Percentiles rank a stretch among this genome's conserved stretches.
Conservation (phyloP, 2,329 filamentous ascomycete genomes). For the Xylaria polymorpha region DNA sequence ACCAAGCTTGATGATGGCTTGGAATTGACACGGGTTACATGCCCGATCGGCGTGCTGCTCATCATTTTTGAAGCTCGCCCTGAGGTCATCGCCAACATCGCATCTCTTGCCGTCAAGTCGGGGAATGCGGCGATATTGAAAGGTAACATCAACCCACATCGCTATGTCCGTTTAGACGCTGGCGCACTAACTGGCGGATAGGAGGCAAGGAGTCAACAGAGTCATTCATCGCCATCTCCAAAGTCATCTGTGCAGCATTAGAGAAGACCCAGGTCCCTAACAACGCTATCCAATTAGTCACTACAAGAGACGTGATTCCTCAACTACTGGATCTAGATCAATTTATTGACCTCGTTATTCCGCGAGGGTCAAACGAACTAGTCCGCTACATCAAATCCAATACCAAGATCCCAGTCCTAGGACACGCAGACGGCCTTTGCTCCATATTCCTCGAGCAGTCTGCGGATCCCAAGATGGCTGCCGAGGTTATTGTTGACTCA, state of each 20-base stretch:
- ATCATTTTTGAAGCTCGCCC: slow-evolving; percentile 98
- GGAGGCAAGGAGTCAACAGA: slow-evolving; percentile 94
- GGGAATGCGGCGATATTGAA: slow-evolving; percentile 97
- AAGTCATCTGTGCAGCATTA: slow-evolving; percentile 83
- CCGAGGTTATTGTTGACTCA: slow-evolving; percentile 84
- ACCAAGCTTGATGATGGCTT: slow-evolving; percentile 89
- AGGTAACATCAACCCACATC: slow-evolving; percentile 58
- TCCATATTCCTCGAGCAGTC: slow-evolving; percentile 84
- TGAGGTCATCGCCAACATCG: slow-evolving; percentile 98
- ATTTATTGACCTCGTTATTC: slow-evolving; percentile 94
- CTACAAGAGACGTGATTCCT: slow-evolving; percentile 89
- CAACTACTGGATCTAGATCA: slow-evolving; percentile 87
- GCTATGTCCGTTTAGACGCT: background rate
- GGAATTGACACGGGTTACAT: slow-evolving; percentile 86
- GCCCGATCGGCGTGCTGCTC: slow-evolving; percentile 95
- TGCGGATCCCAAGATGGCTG: slow-evolving; percentile 77
- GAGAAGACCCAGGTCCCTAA: slow-evolving; percentile 80
- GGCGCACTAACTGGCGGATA: slow-evolving; percentile 46
- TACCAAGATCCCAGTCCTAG: slow-evolving; percentile 94
- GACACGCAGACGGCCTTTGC: slow-evolving; percentile 95
- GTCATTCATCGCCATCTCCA: slow-evolving; percentile 92
- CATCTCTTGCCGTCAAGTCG: slow-evolving; percentile 94
- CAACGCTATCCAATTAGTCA: slow-evolving; percentile 91
- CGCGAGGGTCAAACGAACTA: slow-evolving; percentile 88
- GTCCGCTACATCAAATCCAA: slow-evolving; percentile 89